These are phyloP conservation scores for Penicillium hordei DNA, from an alignment of 2,329 filamentous ascomycete species.

Conservation along the genomic window DNA sequence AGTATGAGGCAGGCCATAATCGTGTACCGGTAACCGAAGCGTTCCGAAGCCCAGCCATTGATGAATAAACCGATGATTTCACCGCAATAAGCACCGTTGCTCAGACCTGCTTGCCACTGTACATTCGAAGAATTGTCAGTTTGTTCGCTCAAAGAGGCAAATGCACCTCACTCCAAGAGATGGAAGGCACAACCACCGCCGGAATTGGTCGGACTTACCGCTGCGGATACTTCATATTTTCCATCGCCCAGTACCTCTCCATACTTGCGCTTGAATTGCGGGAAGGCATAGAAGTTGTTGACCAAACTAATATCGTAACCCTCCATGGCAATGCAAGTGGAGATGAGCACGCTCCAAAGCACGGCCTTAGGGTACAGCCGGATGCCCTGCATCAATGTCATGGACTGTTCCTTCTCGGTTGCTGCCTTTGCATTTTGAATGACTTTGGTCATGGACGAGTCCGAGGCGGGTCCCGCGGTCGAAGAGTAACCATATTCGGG, in stretches of 20 bases:
- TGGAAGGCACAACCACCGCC: background rate
- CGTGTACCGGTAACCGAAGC: conserved; percentile 54
- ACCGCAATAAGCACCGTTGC: conserved; percentile 45
- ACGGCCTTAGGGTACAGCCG: conserved; percentile 84
- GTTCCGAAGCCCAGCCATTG: conserved; percentile 53
- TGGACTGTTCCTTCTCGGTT: conserved; percentile 56
- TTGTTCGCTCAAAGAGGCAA: background rate
- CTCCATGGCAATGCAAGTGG: conserved; percentile 90
- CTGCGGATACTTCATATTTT: conserved; percentile 41
- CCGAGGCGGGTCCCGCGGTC: conserved; percentile 20
- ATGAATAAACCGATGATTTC: conserved; percentile 54
- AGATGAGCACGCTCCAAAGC: conserved; percentile 78
- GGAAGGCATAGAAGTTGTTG: conserved; percentile 69
- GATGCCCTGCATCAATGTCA: conserved; percentile 74
- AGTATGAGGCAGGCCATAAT: conserved; percentile 50
- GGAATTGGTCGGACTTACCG: conserved; percentile 29
- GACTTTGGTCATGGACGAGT: conserved; percentile 33
- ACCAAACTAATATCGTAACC: conserved; percentile 81
- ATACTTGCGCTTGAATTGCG: conserved; percentile 45
- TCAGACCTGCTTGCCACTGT: conserved; percentile 49
- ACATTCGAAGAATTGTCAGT: conserved; percentile 19
- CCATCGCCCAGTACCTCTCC: conserved; percentile 36
- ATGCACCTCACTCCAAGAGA: background rate
- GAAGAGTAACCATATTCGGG: conserved; percentile 12
- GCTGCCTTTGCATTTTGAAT: conserved; percentile 45